A percentile compares a stretch with the other conserved stretches of the same genome.
phyloP scores from a whole-genome alignment of 2,329 filamentous ascomycete genomes.

The Talaromyces atroroseus region DNA sequence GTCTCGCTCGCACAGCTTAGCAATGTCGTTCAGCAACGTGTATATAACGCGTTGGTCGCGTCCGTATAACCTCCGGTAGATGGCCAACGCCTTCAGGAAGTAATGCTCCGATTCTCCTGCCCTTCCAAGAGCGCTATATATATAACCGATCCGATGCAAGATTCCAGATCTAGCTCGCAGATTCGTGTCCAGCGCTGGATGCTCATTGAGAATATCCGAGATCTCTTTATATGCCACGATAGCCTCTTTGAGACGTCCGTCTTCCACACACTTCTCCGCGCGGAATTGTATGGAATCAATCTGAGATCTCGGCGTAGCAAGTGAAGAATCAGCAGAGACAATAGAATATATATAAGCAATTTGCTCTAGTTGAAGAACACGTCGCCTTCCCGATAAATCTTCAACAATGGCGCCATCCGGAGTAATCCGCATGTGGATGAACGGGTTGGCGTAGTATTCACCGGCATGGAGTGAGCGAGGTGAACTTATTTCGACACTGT shows the following conservation, averaged over 20 bases:
- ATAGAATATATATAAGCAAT: slow-evolving; percentile 26
- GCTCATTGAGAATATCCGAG: slow-evolving; percentile 19
- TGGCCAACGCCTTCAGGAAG: slow-evolving; percentile 23
- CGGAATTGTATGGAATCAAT: slow-evolving; percentile 16
- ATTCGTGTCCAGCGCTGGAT: slow-evolving; percentile 22
- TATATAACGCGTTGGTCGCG: slow-evolving; percentile 27
- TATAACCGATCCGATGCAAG: slow-evolving; percentile 23
- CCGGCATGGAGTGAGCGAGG: neutral
- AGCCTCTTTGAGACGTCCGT: slow-evolving; percentile 20
- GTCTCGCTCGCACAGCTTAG: slow-evolving; percentile 24
- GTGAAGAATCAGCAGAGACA: slow-evolving; percentile 21
- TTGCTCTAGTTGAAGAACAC: slow-evolving; percentile 27
- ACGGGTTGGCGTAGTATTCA: slow-evolving; percentile 9
- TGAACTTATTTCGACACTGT: slow-evolving; percentile 2
- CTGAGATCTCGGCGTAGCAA: slow-evolving; percentile 19
- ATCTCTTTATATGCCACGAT: slow-evolving; percentile 23
- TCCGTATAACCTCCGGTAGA: slow-evolving; percentile 24
- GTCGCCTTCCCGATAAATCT: slow-evolving; percentile 25
- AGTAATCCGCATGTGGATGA: slow-evolving; percentile 23
- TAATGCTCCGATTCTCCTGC: slow-evolving; percentile 24
- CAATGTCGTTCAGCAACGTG: slow-evolving; percentile 24
- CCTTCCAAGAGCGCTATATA: slow-evolving; percentile 22
- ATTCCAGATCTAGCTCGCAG: slow-evolving; percentile 21
- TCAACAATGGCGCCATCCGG: slow-evolving; percentile 24
- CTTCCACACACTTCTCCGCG: slow-evolving; percentile 21